Evolutionary conservation across 331 rosid species (phyloP), one percentile per base, ranked within the genome.

Genomic region (Quercus phellos): DNA sequence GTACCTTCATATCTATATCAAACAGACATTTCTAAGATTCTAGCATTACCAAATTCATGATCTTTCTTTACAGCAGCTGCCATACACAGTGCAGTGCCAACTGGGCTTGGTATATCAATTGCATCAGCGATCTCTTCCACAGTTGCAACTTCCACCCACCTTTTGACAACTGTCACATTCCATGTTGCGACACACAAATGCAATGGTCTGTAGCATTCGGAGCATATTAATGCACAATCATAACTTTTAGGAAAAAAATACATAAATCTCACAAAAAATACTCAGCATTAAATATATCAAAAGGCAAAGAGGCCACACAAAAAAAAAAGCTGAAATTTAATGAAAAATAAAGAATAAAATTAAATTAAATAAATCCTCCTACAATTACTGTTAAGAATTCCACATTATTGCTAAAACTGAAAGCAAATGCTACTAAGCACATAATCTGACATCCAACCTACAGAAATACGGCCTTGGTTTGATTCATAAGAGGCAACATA

Each of bases 81-180:
- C 97, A 95, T 91, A 84, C 99, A 95, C 82, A 95, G 84, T 13
- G 99, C 96, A 74, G 97, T 92, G 82, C 99, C 99, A 81, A 88
- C 80, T 68, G 97, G 88, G 77, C 91, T 85, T 70, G 85, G 85
- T 69, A 90, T 87, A 79, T 95, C 96, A 90, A 95, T 90, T 70
- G 97, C 91, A 81, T 88, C 93, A 16, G 85, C 90, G 81, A 95
- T 91, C 82, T 91, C 99, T 81, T 92, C 88, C 18, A 82, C 30
- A 68, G 90, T 86, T 76, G 99, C 94, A 84, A 92, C 87, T 83
- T 95, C 96, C 70, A 83, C 95, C 99, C 99, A 95, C 87, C 89
- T 91, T 89, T 89, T 92, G 56, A 92, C 97, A 79, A 95, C 98
- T 72, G 94, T 85, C 32, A 92, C 98, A 80, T 95, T 95, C 97